Conservation (phyloP, 2,329 filamentous ascomycete genomes). For the Rhinocladiella similis region DNA sequence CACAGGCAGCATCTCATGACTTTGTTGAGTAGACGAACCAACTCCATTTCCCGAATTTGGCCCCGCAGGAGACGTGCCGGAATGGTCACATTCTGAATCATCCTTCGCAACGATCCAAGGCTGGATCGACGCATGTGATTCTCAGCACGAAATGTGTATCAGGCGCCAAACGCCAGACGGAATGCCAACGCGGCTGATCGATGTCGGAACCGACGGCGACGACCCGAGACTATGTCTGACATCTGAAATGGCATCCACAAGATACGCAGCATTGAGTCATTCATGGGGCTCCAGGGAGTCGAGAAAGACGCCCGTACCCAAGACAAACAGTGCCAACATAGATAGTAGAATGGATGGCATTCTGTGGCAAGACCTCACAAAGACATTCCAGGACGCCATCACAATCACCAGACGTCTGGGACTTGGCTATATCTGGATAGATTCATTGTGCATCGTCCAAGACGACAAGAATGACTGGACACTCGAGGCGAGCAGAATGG, state of each 20-base stretch:
- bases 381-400: conserved; percentile 32
- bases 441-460: conserved; percentile 36
- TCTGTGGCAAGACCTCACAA: conserved; percentile 1
- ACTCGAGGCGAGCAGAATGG: conserved; percentile 20
- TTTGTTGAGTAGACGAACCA: no score
- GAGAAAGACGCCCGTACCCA: neutral
- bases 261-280: neutral
- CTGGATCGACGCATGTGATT: no score
- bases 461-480: conserved; percentile 30
- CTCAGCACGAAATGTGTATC: no score
- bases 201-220: no score
- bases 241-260: neutral
- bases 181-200: no score
- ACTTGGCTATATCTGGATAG: conserved; percentile 35
- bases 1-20: no score
- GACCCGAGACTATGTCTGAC: no score
- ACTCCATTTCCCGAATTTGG: no score
- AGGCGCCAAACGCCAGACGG: no score
- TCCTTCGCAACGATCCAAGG: no score
- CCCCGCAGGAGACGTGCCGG: no score
- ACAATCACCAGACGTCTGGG: conserved; percentile 27
- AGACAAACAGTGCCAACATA: neutral
- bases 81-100: no score
- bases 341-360: neutral
- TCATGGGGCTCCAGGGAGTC: neutral